Evolutionary conservation across 495 filamentous ascomycete genomes (phyloP), one percentile per base, ranked within the genome.

Genomic region (Penicillium subrubescens): DNA sequence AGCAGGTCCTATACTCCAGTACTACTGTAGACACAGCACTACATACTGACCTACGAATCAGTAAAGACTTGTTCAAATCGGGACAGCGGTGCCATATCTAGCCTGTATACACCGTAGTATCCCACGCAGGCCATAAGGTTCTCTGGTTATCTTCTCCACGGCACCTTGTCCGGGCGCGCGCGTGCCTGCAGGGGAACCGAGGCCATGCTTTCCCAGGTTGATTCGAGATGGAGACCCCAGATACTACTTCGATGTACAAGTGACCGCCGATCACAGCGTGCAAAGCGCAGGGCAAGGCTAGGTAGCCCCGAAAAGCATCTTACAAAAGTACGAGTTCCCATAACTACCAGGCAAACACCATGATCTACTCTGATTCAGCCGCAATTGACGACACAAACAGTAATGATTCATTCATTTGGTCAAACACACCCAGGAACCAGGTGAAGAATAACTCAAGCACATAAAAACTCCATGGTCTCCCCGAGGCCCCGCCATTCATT

Each of bases 401-500:
- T 43, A 29, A 33, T 29, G 34, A n/a, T 53, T 55, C 57, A 37
- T 56, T 56, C 29, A 25, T 7, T 44, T 19, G 14, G 44, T 19
- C 21, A 25, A 48, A 48, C 44, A 48, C 44, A 23, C 44, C 44
- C 25, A 17, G 2, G 2, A 56, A 37, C 17, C 17, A 21, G 17
- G 53, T 35, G 21, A 19, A 31, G 46, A 55, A 48, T 46, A 50
- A 60, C 46, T 64, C 31, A 59, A 70, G 73, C 69, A 41, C 12
- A 41, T 14, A 63, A 73, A 56, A 56, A 73, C 67, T 72, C 72
- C 61, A 57, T 73, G 69, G 53, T 56, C 31, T 71, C 70, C 71
- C 64, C 59, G 67, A 71, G 65, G 60, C 72, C 71, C 69, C 44
- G 19, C 44, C 44, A 65, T 68, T 70, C 71, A 67, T 71, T 69